These are phyloP conservation scores for Eimeria maxima DNA, from an alignment of 169 alveolate genomes.

Conservation along the genomic window DNA sequence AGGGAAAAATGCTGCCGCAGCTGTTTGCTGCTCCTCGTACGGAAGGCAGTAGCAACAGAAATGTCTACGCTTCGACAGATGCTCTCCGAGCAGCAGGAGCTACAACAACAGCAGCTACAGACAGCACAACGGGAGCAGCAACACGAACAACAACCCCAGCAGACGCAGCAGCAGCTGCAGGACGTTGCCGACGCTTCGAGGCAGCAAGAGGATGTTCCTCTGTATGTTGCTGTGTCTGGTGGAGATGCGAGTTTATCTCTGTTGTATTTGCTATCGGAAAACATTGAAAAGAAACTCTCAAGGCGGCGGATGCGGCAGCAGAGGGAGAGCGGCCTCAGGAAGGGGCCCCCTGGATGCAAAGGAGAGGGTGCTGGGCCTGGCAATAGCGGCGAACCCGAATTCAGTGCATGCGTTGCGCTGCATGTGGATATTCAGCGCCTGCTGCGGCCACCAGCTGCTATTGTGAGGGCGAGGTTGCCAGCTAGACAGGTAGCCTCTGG, in stretches of 20 bases:
- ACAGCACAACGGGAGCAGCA: background rate
- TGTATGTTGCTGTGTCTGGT: constrained; percentile 45
- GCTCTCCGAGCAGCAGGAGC: constrained; percentile 1
- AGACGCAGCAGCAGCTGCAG: background rate
- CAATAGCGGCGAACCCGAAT: background rate
- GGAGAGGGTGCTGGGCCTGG: background rate
- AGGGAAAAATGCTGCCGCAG: constrained; percentile 53
- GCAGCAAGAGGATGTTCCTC: background rate
- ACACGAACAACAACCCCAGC: background rate
- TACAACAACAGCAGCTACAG: background rate
- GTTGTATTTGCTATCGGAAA: background rate
- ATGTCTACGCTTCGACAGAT: background rate
- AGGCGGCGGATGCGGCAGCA: constrained; percentile 13
- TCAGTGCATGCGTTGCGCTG: background rate
- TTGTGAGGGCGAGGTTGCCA: background rate
- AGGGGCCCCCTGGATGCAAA: background rate
- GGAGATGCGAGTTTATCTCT: constrained; percentile 51
- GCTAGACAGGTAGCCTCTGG: background rate
- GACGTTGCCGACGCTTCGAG: background rate
- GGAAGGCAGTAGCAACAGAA: constrained; percentile 16
- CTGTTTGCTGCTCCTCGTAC: constrained; percentile 57
- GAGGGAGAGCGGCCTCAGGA: background rate
- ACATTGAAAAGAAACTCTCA: background rate
- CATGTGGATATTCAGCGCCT: constrained; percentile 40
- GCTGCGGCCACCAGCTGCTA: constrained; percentile 13